A percentile compares a stretch with the other conserved stretches of the same genome.
These are phyloP conservation scores for Sugiyamaella mastotermitis DNA, from an alignment of 805 yeast genomes.

Conservation along the genomic window DNA sequence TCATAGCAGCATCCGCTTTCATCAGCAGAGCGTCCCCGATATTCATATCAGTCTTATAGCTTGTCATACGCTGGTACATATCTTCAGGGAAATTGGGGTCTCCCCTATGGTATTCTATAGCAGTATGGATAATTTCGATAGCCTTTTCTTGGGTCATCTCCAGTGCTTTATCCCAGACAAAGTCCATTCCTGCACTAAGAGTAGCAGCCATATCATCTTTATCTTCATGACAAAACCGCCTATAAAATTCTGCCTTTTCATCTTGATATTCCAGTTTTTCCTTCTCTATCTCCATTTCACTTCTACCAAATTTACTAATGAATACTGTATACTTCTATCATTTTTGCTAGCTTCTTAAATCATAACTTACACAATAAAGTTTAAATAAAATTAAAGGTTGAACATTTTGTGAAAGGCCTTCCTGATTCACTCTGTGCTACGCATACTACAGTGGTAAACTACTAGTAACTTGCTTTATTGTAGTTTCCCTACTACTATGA, in stretches of 20 bases:
- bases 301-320: no score
- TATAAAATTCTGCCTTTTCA: slow-evolving; percentile 2
- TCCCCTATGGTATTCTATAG: slow-evolving; percentile 36
- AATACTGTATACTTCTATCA: no score
- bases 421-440: no score
- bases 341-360: no score
- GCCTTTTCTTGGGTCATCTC: neutral
- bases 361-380: no score
- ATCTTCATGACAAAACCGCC: slow-evolving; percentile 1
- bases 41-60: slow-evolving; percentile 12
- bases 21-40: slow-evolving; percentile 13
- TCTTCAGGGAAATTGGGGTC: slow-evolving; percentile 43
- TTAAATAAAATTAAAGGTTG: no score
- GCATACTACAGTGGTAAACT: no score
- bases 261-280: no score
- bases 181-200: slow-evolving; percentile 14
- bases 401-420: no score
- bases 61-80: slow-evolving; percentile 31
- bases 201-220: neutral
- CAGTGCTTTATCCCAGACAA: slow-evolving; percentile 4
- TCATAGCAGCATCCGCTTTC: slow-evolving; percentile 38
- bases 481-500: no score
- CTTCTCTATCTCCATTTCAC: no score
- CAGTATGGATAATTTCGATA: slow-evolving; percentile 28
- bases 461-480: no score